Evolutionary conservation across 495 filamentous ascomycete species (phyloP).

Genomic region (Acidiella bohemica): DNA sequence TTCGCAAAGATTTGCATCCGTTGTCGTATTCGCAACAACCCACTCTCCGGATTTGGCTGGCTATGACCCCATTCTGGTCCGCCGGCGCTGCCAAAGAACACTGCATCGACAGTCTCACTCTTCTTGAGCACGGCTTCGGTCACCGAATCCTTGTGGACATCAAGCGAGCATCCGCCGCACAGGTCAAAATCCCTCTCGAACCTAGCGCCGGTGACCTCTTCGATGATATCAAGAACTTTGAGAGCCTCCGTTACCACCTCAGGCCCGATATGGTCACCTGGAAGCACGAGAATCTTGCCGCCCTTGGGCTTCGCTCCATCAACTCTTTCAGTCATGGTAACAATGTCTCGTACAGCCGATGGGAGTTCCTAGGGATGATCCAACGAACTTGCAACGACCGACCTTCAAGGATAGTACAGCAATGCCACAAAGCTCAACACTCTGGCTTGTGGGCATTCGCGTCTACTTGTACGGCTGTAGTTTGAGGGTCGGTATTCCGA

Average conservation of each 20-base stretch:
- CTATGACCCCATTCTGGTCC: slow-evolving; percentile 39
- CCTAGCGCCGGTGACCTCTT: slow-evolving; percentile 23
- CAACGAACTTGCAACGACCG: background rate
- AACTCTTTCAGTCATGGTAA: slow-evolving; percentile 4
- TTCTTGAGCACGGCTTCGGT: slow-evolving; percentile 35
- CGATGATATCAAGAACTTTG: slow-evolving; percentile 38
- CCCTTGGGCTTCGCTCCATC: slow-evolving; percentile 1
- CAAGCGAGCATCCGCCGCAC: slow-evolving; percentile 37
- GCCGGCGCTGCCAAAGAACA: slow-evolving; percentile 38
- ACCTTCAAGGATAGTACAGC: background rate
- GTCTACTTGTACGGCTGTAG: background rate
- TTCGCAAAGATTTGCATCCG: slow-evolving; percentile 41
- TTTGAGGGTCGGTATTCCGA: background rate
- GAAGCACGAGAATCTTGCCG: slow-evolving; percentile 39
- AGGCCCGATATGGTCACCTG: slow-evolving; percentile 43
- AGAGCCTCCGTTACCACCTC: slow-evolving; percentile 42
- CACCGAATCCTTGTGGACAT: slow-evolving; percentile 34
- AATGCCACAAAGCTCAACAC: background rate
- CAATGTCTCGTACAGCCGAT: background rate
- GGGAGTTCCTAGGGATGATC: background rate
- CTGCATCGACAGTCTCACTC: slow-evolving; percentile 29
- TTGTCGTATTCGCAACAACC: slow-evolving; percentile 34
- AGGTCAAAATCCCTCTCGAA: slow-evolving; percentile 36
- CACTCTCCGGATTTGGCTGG: slow-evolving; percentile 35
- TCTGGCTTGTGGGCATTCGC: background rate